Base-by-base conservation (phyloP, 352 stramenopile species). In the Phytophthora sp. region DNA sequence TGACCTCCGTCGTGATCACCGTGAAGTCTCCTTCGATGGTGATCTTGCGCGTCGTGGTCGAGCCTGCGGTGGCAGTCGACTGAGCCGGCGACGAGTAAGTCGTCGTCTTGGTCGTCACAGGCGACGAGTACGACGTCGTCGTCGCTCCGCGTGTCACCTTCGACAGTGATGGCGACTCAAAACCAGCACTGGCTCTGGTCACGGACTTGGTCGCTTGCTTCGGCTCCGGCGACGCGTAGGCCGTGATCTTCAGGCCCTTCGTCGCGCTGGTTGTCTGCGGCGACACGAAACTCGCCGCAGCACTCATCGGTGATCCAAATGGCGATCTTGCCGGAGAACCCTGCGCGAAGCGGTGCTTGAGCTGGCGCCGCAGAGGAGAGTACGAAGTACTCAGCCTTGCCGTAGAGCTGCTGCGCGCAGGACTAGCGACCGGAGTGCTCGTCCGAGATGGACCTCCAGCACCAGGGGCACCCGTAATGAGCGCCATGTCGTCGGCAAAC, bases 401-500 rank as follows among this genome's bases (percentile, higher is more conserved):
- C 2, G 66, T 71, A 12, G 54, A 52, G 37, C 54, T 37, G 45
- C 54, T 75, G 20, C 51, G 60, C 7, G 50, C 52, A 1, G 66
- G 66, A 42, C 66, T 71, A 3, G 50, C 48, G 0, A 56, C 35
- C 1, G 61, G 61, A 24, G 61, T 75, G 27, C 50, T 71, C 13
- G 54, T 62, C 26, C 61, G 51, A 15, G 66, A 71, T n/a, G 39
- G 34, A 45, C n/a, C 39, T 26, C 66, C 60, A 57, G 66, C 66
- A n/a, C 61, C 66, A 5, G 54, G 61, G 5, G 41, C 62, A 21
- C 68, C 68, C 34, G 62, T 72, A 20, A 76, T 42, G 11, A 73
- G 49, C 26, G 63, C 49, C 56, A 76, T 69, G 23, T 72, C 62
- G 27, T 76, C 68, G n/a, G 62, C 51, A 39, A 62, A 76, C 43